Percentiles rank a stretch among this genome's conserved stretches.
Conservation (phyloP, 2,329 filamentous ascomycete species). For the Cladosporium oxysporum region DNA sequence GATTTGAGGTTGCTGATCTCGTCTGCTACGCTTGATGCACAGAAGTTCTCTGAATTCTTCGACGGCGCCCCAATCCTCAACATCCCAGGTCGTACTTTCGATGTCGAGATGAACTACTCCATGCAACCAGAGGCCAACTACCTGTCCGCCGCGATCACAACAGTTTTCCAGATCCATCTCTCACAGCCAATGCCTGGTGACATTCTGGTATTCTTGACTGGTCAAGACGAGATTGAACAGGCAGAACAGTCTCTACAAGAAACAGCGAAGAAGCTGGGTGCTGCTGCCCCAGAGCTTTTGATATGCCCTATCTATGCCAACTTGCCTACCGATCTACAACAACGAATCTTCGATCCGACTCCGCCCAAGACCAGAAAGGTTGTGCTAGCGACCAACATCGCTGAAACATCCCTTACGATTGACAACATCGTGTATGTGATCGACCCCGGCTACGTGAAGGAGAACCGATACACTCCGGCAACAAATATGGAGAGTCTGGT, state of each 20-base stretch:
- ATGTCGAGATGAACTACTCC: slow-evolving; percentile 89
- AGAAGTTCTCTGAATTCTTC: slow-evolving; percentile 90
- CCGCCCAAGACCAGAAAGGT: slow-evolving; percentile 85
- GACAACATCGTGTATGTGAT: slow-evolving; percentile 96
- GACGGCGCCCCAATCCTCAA: slow-evolving; percentile 93
- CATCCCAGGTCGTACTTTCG: slow-evolving; percentile 84
- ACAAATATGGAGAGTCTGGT: slow-evolving; percentile 92
- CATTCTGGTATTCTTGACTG: slow-evolving; percentile 91
- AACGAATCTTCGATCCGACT: slow-evolving; percentile 92
- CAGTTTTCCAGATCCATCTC: slow-evolving; percentile 92
- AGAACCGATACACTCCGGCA: slow-evolving; percentile 87
- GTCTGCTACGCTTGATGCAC: slow-evolving; percentile 90
- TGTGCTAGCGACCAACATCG: slow-evolving; percentile 93
- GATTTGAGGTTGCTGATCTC: slow-evolving; percentile 91
- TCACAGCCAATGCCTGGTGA: slow-evolving; percentile 76
- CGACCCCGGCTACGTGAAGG: slow-evolving; percentile 92
- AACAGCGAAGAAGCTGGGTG: slow-evolving; percentile 82
- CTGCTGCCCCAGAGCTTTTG: slow-evolving; percentile 80
- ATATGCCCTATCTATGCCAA: slow-evolving; percentile 95
- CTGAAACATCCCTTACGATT: slow-evolving; percentile 92
- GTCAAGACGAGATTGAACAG: slow-evolving; percentile 93
- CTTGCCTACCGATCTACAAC: slow-evolving; percentile 83
- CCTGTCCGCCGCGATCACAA: slow-evolving; percentile 85
- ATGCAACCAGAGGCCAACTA: slow-evolving; percentile 93
- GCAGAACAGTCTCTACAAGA: slow-evolving; percentile 82